phyloP scores from a whole-genome alignment of 768 basidiomycete genomes.

The Hirschioporus abietinus region DNA sequence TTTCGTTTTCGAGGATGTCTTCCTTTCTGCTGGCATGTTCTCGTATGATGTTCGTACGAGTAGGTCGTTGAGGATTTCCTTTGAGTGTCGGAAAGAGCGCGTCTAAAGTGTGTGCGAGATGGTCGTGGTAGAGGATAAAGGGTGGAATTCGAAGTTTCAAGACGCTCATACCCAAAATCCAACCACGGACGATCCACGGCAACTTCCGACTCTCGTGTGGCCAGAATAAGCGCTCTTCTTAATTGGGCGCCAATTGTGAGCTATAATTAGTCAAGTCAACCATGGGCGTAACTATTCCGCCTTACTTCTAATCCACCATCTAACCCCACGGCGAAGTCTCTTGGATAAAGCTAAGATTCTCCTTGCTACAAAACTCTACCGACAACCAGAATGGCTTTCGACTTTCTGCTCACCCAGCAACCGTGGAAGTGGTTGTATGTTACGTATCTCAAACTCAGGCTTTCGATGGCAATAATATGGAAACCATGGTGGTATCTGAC shows the following conservation, averaged over 20 bases:
- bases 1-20: neutral
- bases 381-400: neutral
- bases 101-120: neutral
- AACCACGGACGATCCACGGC: neutral
- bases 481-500: conserved; percentile 20
- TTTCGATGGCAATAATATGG: conserved; percentile 19
- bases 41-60: too few relatives aligned
- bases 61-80: neutral
- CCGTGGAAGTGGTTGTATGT: neutral
- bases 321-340: neutral
- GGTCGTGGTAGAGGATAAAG: neutral
- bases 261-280: neutral
- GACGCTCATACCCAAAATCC: neutral
- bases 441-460: neutral
- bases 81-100: neutral
- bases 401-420: neutral
- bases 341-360: too few relatives aligned
- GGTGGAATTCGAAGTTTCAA: neutral
- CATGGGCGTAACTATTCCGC: neutral
- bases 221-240: neutral
- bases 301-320: neutral
- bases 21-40: neutral
- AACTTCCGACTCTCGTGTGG: neutral
- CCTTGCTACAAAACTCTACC: too few relatives aligned
- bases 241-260: neutral